phyloP scores from a whole-genome alignment of 1,284 basidiomycete species.

The Exobasidium cylindrosporum region DNA sequence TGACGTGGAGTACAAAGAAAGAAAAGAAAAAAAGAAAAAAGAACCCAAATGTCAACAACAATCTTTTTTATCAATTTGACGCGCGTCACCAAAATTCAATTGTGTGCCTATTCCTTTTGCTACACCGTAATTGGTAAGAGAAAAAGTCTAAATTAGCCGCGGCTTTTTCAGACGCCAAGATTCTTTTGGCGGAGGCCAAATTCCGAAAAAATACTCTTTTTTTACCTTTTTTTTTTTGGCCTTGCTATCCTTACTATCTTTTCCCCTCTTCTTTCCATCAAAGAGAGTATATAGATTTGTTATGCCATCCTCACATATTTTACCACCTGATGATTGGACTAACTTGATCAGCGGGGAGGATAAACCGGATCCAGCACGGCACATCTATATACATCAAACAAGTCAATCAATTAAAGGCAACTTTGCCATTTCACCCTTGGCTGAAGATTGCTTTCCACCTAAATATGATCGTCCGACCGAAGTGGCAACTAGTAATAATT shows the following conservation, averaged over 20 bases:
- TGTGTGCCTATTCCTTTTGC: too few relatives aligned
- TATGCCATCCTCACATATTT: background rate
- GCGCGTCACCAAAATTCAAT: too few relatives aligned
- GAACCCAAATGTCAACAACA: too few relatives aligned
- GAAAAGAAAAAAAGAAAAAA: too few relatives aligned
- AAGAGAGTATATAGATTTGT: background rate
- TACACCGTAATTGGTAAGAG: too few relatives aligned
- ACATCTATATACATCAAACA: constrained; percentile 9
- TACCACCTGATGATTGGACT: constrained; percentile 10
- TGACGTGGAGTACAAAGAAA: too few relatives aligned
- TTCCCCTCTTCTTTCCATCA: background rate
- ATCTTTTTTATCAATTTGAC: too few relatives aligned
- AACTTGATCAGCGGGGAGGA: background rate
- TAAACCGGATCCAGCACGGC: constrained; percentile 1
- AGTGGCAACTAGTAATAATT: background rate
- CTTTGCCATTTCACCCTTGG: constrained; percentile 12
- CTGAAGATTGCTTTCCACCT: constrained; percentile 5
- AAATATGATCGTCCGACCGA: constrained; percentile 6
- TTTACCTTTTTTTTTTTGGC: too few relatives aligned
- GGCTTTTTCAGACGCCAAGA: too few relatives aligned
- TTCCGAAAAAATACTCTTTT: too few relatives aligned
- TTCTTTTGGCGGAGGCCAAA: too few relatives aligned
- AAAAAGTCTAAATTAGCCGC: too few relatives aligned
- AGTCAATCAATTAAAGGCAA: constrained; percentile 8
- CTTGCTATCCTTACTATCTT: background rate